These are phyloP conservation scores for Hyparrhenia diplandra DNA, from an alignment of 176 grass and related monocot species.

Conservation along the genomic window DNA sequence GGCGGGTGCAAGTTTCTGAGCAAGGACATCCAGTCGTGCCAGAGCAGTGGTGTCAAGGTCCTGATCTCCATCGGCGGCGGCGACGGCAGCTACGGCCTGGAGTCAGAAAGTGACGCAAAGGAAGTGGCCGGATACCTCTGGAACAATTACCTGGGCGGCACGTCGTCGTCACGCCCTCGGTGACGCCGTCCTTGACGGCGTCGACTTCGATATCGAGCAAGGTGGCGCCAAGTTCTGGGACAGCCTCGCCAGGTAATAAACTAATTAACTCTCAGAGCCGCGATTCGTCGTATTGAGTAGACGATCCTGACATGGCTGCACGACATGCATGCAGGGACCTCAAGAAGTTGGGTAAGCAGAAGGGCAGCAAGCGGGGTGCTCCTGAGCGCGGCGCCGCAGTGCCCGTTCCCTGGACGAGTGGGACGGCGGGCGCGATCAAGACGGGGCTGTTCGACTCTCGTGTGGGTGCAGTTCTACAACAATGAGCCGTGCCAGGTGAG, in stretches of 20 bases:
- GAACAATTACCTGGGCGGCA: slow-evolving; percentile 63
- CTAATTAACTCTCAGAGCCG: no score
- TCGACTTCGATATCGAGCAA: slow-evolving; percentile 82
- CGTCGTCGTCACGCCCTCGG: slow-evolving; percentile 55
- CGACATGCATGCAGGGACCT: slow-evolving; percentile 14
- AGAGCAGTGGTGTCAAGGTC: slow-evolving; percentile 32
- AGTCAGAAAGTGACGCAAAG: slow-evolving; percentile 1
- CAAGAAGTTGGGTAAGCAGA: slow-evolving; percentile 25
- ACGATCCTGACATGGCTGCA: no score
- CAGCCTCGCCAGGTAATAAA: slow-evolving; percentile 33
- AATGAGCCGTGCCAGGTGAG: slow-evolving; percentile 14
- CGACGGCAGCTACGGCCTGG: slow-evolving; percentile 20
- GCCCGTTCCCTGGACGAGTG: slow-evolving; percentile 61
- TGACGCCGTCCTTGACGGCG: slow-evolving; percentile 55
- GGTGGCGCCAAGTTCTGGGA: slow-evolving; percentile 51
- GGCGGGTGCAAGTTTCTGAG: slow-evolving; percentile 30
- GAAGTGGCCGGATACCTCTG: slow-evolving; percentile 45
- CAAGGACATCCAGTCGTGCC: slow-evolving; percentile 33
- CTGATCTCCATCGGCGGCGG: slow-evolving; percentile 46
- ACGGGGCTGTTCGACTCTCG: slow-evolving; percentile 62
- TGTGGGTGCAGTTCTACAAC: slow-evolving; percentile 55
- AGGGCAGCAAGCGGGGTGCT: slow-evolving; percentile 28
- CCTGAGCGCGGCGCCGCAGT: slow-evolving; percentile 77
- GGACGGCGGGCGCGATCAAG: slow-evolving; percentile 34
- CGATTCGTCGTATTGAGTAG: no score